Percentiles rank a stretch among this genome's conserved stretches.
These are phyloP conservation scores for Colletotrichum sansevieriae DNA, from an alignment of 2,329 filamentous ascomycete genomes.

Conservation along the genomic window DNA sequence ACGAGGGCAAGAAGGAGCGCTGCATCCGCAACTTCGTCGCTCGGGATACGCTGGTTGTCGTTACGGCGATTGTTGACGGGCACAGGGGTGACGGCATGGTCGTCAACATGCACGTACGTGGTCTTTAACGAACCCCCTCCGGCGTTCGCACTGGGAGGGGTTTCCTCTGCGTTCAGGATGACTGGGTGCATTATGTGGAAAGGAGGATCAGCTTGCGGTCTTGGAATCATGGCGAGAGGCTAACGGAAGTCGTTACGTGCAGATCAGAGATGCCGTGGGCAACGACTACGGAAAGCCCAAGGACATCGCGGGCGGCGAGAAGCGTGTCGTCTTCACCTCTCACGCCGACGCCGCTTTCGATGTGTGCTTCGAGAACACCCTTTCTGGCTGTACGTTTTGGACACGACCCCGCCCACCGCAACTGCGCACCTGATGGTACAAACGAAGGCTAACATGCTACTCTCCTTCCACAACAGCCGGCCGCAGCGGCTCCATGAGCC, in stretches of 20 bases:
- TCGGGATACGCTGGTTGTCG: slow-evolving; percentile 92
- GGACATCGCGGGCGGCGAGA: slow-evolving; percentile 93
- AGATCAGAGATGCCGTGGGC: slow-evolving; percentile 96
- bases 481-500: slow-evolving; percentile 64
- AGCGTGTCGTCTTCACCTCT: slow-evolving; percentile 93
- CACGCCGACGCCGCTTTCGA: slow-evolving; percentile 94
- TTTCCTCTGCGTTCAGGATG: no score
- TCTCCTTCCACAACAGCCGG: slow-evolving; percentile 47
- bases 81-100: slow-evolving; percentile 89
- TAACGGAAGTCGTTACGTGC: slow-evolving; percentile 39
- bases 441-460: slow-evolving; percentile 43
- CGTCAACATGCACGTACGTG: slow-evolving; percentile 90
- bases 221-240: background rate
- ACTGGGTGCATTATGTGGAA: no score
- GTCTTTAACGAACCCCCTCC: slow-evolving; percentile 1
- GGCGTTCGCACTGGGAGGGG: background rate
- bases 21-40: slow-evolving; percentile 97
- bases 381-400: slow-evolving; percentile 73
- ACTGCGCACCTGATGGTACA: background rate
- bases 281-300: slow-evolving; percentile 96
- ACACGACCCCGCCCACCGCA: background rate
- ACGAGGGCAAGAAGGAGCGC: slow-evolving; percentile 79
- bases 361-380: slow-evolving; percentile 93
- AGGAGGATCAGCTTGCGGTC: no score
- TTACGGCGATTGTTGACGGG: slow-evolving; percentile 91